Evolutionary conservation across 805 yeast species (phyloP), one percentile per base, ranked within the genome.

Genomic region (Wickerhamomyces xylosicus): DNA sequence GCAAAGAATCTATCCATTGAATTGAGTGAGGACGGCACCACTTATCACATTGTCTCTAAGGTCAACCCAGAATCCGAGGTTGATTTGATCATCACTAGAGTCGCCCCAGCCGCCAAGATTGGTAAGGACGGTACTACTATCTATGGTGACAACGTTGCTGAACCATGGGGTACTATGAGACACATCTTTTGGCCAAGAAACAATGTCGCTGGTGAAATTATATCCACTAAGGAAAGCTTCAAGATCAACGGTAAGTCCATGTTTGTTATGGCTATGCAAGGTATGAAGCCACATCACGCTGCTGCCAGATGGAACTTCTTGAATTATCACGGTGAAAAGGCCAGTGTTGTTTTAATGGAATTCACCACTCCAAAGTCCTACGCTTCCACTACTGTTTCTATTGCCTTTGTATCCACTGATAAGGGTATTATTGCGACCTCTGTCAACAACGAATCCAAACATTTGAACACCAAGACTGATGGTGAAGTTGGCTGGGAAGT

Each of bases 211-310:
- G 98, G 98, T 54, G 66, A 74, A 16, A 61, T 92, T 45, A 67
- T 63, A 32, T 71, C 58, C 17, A 49, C 56, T 59, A 45, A 46
- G 22, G 41, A 48, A 33, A 45, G 52, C 3, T 52, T 68, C 37
- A 66, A 60, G 21, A 48, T 64, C 34, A 47, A 53, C 21, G 58
- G 57, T 20, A 49, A 43, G 15, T 71, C 86, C 37, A 83, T 92
- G 95, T 89, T 78, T 56, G 95, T 90, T 39, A 80, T 85, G 90
- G 98, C 98, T 6, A 66, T 86, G 49, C 98, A 92, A 67, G 97
- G 97, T 45, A 89, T 92, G 97, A 92, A 92, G 62, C 98, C 98
- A 8, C 97, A 92, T 62, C 98, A 92, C 63, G 96, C 97, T 28
- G 98, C 98, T 41, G 85, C 95, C 44, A 64, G 86, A 18, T 92